These are phyloP conservation scores for Talaromyces rugulosus DNA, from an alignment of 2,329 filamentous ascomycete genomes.

Conservation along the genomic window DNA sequence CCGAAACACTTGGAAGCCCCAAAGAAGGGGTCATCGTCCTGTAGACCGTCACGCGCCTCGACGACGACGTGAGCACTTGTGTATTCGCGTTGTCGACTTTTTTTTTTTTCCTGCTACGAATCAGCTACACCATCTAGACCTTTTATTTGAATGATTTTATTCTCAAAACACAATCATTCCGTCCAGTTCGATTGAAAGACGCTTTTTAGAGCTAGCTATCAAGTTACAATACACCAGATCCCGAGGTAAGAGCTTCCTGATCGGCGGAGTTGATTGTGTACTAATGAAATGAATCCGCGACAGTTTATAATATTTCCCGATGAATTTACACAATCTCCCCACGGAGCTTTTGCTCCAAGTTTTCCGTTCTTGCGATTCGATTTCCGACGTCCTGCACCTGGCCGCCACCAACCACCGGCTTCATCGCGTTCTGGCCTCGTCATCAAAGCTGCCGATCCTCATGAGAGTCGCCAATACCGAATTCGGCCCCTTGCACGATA, in stretches of 20 bases:
- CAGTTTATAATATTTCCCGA: conserved; percentile 21
- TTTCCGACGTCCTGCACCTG: conserved; percentile 52
- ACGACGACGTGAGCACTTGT: conserved; percentile 14
- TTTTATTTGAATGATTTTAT: not conserved
- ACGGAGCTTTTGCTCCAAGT: conserved; percentile 58
- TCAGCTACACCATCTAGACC: not conserved
- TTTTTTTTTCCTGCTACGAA: not conserved
- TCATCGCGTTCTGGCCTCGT: conserved; percentile 48
- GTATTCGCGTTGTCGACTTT: not conserved
- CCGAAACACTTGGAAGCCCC: conserved; percentile 20
- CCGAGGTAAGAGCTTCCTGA: not conserved
- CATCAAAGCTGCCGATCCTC: conserved; percentile 53
- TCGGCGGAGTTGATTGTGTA: not conserved
- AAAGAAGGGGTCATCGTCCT: conserved; percentile 29
- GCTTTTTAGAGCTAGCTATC: not conserved
- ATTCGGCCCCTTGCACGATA: conserved; percentile 56
- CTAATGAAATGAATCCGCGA: not conserved
- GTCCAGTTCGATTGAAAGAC: not conserved
- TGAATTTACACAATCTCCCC: conserved; percentile 53
- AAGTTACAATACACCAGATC: not conserved
- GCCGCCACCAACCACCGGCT: conserved; percentile 54
- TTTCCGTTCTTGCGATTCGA: conserved; percentile 49
- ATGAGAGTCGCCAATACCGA: conserved; percentile 51
- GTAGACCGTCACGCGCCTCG: conserved; percentile 18
- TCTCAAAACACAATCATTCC: not conserved